Conservation (phyloP, 2,329 filamentous ascomycete species). For the Aspergillus flavus region DNA sequence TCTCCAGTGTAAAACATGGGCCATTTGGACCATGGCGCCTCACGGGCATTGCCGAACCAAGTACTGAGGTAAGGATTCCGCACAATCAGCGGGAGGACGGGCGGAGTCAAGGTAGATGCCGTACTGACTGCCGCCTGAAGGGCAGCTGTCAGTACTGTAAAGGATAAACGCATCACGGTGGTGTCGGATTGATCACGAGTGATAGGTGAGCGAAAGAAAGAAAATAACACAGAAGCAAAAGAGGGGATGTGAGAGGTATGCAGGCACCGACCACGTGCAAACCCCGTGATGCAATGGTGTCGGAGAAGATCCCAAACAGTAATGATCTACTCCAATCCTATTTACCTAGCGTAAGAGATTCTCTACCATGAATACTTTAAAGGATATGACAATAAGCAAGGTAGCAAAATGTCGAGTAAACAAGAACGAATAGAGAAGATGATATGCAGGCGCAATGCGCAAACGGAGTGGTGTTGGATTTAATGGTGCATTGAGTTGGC, state of each 20-base stretch:
- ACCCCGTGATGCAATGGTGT: slow-evolving; percentile 1
- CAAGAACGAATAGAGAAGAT: neutral
- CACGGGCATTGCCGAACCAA: slow-evolving; percentile 73
- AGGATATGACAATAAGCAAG: neutral
- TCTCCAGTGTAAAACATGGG: slow-evolving; percentile 82
- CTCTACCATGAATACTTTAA: neutral
- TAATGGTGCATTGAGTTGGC: neutral
- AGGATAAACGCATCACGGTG: slow-evolving; percentile 33
- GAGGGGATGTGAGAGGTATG: neutral
- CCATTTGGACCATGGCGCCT: slow-evolving; percentile 79
- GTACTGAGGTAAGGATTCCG: slow-evolving; percentile 76
- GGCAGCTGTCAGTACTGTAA: slow-evolving; percentile 35
- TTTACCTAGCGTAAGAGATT: neutral
- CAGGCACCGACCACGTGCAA: slow-evolving; percentile 1
- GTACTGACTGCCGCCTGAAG: slow-evolving; percentile 46
- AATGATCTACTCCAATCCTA: neutral
- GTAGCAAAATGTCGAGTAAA: neutral
- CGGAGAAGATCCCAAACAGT: neutral
- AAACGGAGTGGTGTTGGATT: neutral
- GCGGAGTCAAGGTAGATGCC: slow-evolving; percentile 60
- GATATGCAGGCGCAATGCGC: neutral
- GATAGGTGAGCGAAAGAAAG: neutral
- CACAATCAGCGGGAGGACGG: slow-evolving; percentile 73
- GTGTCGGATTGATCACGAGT: neutral
- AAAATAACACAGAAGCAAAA: neutral